These are phyloP conservation scores for Ogataea wickerhamii DNA, from an alignment of 805 yeast species.

Conservation along the genomic window DNA sequence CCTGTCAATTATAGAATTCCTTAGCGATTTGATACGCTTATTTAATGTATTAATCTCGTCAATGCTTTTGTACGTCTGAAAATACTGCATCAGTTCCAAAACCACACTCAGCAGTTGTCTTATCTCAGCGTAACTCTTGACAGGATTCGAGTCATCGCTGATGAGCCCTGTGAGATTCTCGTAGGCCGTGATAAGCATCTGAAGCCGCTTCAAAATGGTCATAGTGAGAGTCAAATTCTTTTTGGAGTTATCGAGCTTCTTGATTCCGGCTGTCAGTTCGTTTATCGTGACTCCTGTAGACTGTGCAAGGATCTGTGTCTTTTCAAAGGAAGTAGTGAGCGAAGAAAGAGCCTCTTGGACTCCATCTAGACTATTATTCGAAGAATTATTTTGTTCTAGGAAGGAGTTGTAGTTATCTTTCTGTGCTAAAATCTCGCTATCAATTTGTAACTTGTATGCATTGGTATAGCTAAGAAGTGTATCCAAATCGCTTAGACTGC, in stretches of 20 bases:
- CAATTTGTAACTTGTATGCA: conserved; percentile 47
- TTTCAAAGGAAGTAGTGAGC: conserved; percentile 43
- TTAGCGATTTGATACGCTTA: conserved; percentile 54
- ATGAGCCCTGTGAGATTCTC: conserved; percentile 51
- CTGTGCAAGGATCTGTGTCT: conserved; percentile 46
- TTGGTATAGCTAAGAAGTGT: conserved; percentile 47
- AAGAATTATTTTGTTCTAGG: conserved; percentile 17
- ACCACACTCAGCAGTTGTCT: conserved; percentile 65
- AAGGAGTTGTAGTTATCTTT: conserved; percentile 33
- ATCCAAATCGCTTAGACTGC: conserved; percentile 49
- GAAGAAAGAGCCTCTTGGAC: conserved; percentile 34
- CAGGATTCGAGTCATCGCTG: conserved; percentile 26
- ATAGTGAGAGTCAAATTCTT: conserved; percentile 78
- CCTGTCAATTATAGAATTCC: conserved; percentile 60
- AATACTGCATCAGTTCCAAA: conserved; percentile 64
- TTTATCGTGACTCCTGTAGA: conserved; percentile 61
- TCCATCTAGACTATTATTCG: conserved; percentile 24
- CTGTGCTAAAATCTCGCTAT: conserved; percentile 39
- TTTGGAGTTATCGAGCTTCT: conserved; percentile 76
- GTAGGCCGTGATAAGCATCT: conserved; percentile 77
- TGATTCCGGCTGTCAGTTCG: conserved; percentile 71
- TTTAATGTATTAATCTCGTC: conserved; percentile 71
- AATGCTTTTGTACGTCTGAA: conserved; percentile 77
- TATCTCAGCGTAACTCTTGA: conserved; percentile 47
- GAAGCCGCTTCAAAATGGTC: conserved; percentile 82